These are phyloP conservation scores for Fallopia convolvulus DNA, from an alignment of 148 eudicot genomes.

Conservation along the genomic window DNA sequence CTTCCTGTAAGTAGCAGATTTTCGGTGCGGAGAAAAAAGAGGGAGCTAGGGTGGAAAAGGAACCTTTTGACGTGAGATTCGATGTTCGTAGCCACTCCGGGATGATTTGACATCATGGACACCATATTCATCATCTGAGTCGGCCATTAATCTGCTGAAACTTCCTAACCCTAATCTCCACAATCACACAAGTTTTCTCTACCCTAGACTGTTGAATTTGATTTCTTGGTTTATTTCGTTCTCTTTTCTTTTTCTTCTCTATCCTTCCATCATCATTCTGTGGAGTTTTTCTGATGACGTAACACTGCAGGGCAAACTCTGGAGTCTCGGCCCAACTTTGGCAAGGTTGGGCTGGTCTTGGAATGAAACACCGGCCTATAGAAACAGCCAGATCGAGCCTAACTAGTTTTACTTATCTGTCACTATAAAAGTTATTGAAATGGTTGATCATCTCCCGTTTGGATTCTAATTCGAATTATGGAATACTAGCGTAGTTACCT, in stretches of 20 bases:
- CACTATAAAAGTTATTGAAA: no score
- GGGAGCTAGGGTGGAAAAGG: neutral
- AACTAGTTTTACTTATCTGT: no score
- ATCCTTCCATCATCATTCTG: neutral
- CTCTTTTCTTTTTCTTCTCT: neutral
- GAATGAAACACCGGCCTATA: no score
- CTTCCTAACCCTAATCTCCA: conserved; percentile 3
- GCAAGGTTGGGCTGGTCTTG: no score
- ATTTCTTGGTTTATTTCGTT: neutral
- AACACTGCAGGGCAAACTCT: no score
- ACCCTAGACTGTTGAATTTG: neutral
- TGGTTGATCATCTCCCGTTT: no score
- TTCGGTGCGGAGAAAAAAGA: no score
- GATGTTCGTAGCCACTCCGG: conserved; percentile 36
- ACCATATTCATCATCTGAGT: conserved; percentile 6
- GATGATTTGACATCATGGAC: conserved; percentile 36
- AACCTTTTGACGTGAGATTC: conserved; percentile 53
- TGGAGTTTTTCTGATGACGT: neutral
- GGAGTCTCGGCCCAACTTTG: neutral
- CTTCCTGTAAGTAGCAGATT: neutral
- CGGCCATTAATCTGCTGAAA: conserved; percentile 3
- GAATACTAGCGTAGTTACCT: no score
- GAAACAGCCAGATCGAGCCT: no score
- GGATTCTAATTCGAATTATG: no score
- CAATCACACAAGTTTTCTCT: neutral